These are phyloP conservation scores for Fusarium neocosmosporiellum DNA, from an alignment of 2,329 filamentous ascomycete species.

Conservation along the genomic window DNA sequence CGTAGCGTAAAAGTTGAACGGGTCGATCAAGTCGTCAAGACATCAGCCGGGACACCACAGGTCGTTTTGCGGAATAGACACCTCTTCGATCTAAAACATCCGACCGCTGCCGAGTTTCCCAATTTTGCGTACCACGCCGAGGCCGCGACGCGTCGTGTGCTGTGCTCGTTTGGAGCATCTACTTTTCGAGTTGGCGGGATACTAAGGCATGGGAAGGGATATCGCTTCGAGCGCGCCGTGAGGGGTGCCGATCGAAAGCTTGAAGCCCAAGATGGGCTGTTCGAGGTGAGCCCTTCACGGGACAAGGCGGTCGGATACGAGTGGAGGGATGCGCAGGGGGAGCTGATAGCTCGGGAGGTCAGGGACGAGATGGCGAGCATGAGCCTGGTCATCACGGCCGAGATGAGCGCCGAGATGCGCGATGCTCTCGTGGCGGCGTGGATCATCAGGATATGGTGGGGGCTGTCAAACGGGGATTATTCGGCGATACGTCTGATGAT, in stretches of 20 bases:
- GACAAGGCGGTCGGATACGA: conserved; percentile 45
- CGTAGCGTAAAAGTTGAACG: conserved; percentile 46
- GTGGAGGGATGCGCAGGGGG: conserved; percentile 45
- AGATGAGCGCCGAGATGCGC: conserved; percentile 43
- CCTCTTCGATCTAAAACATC: conserved; percentile 51
- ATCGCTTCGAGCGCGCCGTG: conserved; percentile 45
- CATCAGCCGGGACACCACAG: conserved; percentile 37
- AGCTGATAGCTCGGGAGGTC: conserved; percentile 49
- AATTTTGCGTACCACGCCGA: conserved; percentile 50
- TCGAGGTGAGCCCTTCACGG: conserved; percentile 43
- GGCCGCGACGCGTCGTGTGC: conserved; percentile 42
- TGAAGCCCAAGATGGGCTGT: conserved; percentile 41
- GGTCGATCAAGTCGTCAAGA: conserved; percentile 45
- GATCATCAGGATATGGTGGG: conserved; percentile 50
- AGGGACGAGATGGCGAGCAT: conserved; percentile 38
- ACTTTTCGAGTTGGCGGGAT: conserved; percentile 37
- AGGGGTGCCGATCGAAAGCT: conserved; percentile 40
- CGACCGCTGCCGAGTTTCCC: conserved; percentile 41
- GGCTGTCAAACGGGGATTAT: conserved; percentile 48
- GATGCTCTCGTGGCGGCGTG: conserved; percentile 52
- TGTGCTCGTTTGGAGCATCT: conserved; percentile 46
- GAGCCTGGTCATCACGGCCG: conserved; percentile 47
- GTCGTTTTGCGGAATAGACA: conserved; percentile 45
- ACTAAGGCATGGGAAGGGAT: conserved; percentile 40
- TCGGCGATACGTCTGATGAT: conserved; percentile 25